A percentile compares a stretch with the other conserved stretches of the same genome.
phyloP scores from a whole-genome alignment of 768 basidiomycete genomes.

The Trichaptum fuscoviolaceum region DNA sequence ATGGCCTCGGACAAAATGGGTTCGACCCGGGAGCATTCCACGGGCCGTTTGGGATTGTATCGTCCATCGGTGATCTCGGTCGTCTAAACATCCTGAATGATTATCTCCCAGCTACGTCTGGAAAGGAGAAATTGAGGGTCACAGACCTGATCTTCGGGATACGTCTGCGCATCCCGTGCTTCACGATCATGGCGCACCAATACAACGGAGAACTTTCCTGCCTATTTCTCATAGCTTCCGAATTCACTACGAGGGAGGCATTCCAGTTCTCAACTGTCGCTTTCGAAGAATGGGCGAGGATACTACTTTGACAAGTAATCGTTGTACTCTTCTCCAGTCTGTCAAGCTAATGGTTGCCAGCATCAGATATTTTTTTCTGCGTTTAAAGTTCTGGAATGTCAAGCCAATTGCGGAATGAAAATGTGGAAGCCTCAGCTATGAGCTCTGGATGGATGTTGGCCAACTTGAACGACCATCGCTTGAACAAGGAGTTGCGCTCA shows the following conservation, averaged over 20 bases:
- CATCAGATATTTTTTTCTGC: no score
- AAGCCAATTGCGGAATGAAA: no score
- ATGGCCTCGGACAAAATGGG: background rate
- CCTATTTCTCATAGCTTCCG: background rate
- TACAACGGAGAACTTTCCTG: background rate
- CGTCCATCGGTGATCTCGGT: background rate
- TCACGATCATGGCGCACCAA: background rate
- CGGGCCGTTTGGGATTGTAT: background rate
- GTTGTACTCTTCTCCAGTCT: no score
- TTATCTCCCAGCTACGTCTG: no score
- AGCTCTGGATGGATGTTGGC: no score
- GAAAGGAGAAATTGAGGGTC: no score
- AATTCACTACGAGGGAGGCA: background rate
- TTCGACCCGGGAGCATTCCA: background rate
- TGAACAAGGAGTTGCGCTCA: no score
- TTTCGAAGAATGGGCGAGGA: background rate
- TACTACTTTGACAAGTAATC: background rate
- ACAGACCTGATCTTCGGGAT: no score
- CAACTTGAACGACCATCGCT: no score
- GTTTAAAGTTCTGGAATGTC: no score
- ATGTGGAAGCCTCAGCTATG: no score
- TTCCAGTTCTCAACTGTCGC: background rate
- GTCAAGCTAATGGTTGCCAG: no score
- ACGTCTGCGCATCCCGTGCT: background rate
- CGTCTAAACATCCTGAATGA: background rate